phyloP scores from a whole-genome alignment of 2,329 filamentous ascomycete genomes.

The Blastomyces emzantsi region DNA sequence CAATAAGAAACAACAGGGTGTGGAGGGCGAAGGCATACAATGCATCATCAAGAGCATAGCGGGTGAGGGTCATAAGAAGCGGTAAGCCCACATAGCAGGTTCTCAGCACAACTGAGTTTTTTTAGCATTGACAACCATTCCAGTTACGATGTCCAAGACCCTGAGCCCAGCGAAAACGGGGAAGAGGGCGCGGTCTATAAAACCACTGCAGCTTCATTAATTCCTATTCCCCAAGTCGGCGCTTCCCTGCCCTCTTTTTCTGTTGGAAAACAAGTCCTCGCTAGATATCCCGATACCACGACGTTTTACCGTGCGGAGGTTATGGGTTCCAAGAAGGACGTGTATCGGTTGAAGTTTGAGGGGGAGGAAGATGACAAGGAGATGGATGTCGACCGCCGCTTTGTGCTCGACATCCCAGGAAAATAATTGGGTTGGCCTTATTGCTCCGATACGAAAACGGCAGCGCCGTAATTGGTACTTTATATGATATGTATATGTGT shows the following conservation, averaged over 20 bases:
- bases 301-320: slow-evolving; percentile 81
- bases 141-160: slow-evolving; percentile 70
- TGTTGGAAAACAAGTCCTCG: slow-evolving; percentile 62
- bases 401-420: slow-evolving; percentile 63
- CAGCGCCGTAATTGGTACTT: not conserved
- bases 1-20: slow-evolving; percentile 42
- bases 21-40: slow-evolving; percentile 54
- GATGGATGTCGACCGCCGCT: slow-evolving; percentile 65
- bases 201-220: slow-evolving; percentile 65
- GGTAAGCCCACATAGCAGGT: slow-evolving; percentile 33
- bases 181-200: slow-evolving; percentile 55
- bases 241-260: slow-evolving; percentile 53
- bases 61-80: slow-evolving; percentile 62
- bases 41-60: slow-evolving; percentile 67
- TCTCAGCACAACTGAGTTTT: not conserved
- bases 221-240: slow-evolving; percentile 58
- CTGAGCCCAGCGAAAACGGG: slow-evolving; percentile 62
- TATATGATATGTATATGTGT: not conserved
- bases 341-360: slow-evolving; percentile 59
- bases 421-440: slow-evolving; percentile 24
- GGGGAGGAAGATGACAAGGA: slow-evolving; percentile 67
- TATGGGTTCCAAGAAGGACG: slow-evolving; percentile 53
- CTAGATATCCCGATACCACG: slow-evolving; percentile 72
- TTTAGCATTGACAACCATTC: slow-evolving; percentile 3
- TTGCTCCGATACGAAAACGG: not conserved